A percentile compares a stretch with the other conserved stretches of the same genome.
Evolutionary conservation across 768 basidiomycete genomes (phyloP).

Genomic region (Psilocybe subaeruginosa): DNA sequence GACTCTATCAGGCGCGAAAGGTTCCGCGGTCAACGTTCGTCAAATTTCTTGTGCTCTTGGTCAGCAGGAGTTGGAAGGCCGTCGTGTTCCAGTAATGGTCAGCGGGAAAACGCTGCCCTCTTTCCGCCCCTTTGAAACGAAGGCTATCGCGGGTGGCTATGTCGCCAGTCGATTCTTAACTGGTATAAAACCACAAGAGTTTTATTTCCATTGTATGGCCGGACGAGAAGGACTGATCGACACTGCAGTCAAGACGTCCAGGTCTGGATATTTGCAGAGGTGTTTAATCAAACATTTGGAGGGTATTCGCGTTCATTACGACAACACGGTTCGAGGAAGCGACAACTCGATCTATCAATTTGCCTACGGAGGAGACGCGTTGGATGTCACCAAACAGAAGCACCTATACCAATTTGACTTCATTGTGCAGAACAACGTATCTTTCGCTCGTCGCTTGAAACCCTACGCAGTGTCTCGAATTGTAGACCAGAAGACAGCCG

Average conservation of each 20-base stretch:
- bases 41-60: slow-evolving; percentile 98
- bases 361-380: slow-evolving; percentile 93
- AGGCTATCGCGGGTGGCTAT: slow-evolving; percentile 96
- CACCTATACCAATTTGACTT: slow-evolving; percentile 95
- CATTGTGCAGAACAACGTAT: slow-evolving; percentile 81
- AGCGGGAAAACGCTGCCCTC: slow-evolving; percentile 98
- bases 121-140: slow-evolving; percentile 97
- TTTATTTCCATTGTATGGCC: slow-evolving; percentile 99
- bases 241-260: slow-evolving; percentile 98
- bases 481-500: slow-evolving; percentile 70
- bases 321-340: slow-evolving; percentile 95
- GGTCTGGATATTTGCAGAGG: slow-evolving; percentile 96
- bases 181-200: slow-evolving; percentile 97
- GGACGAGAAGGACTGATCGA: slow-evolving; percentile 99
- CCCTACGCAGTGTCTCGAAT: slow-evolving; percentile 59
- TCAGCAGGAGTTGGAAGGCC: slow-evolving; percentile 97
- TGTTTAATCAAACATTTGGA: slow-evolving; percentile 99
- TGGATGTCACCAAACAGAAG: slow-evolving; percentile 97
- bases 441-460: slow-evolving; percentile 73
- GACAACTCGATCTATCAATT: slow-evolving; percentile 96
- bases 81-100: slow-evolving; percentile 98
- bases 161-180: slow-evolving; percentile 99
- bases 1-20: slow-evolving; percentile 98
- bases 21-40: slow-evolving; percentile 94
- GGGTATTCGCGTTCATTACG: slow-evolving; percentile 95